phyloP scores from a whole-genome alignment of 345 rosid species.

The Bruguiera sexangula region DNA sequence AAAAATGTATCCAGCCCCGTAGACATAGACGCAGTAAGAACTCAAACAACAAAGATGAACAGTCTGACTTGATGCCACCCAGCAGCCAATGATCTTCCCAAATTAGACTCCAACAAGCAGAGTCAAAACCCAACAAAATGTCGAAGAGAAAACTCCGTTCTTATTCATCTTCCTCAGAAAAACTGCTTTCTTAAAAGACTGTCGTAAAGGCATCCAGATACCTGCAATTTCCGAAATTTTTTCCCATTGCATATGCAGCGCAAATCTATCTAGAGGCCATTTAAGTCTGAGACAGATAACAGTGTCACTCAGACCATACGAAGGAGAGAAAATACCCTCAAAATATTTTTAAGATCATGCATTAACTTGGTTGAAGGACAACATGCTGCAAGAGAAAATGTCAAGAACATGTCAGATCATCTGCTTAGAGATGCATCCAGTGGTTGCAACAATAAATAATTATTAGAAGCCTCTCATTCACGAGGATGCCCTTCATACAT shows the following conservation, averaged over 20 bases:
- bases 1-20: slow-evolving; percentile 13
- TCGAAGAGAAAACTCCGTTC: not conserved
- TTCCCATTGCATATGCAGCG: slow-evolving; percentile 69
- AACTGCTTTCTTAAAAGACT: slow-evolving; percentile 4
- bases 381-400: slow-evolving; percentile 45
- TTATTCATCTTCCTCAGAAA: slow-evolving; percentile 1
- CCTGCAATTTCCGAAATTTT: slow-evolving; percentile 26
- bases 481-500: not conserved
- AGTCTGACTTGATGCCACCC: not conserved
- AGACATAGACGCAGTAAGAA: not conserved
- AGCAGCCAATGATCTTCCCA: not conserved
- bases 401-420: slow-evolving; percentile 7
- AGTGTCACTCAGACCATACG: slow-evolving; percentile 74
- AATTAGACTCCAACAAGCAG: not conserved
- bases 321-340: slow-evolving; percentile 21
- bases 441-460: slow-evolving; percentile 4
- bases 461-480: not conserved
- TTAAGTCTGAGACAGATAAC: slow-evolving; percentile 87
- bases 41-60: not conserved
- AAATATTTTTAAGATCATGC: not conserved
- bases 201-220: slow-evolving; percentile 50
- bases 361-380: slow-evolving; percentile 43
- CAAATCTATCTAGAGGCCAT: slow-evolving; percentile 94
- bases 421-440: not conserved
- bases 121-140: not conserved